These are phyloP conservation scores for Phytopythium cucurbitacearum DNA, from an alignment of 352 stramenopile species.

Conservation along the genomic window DNA sequence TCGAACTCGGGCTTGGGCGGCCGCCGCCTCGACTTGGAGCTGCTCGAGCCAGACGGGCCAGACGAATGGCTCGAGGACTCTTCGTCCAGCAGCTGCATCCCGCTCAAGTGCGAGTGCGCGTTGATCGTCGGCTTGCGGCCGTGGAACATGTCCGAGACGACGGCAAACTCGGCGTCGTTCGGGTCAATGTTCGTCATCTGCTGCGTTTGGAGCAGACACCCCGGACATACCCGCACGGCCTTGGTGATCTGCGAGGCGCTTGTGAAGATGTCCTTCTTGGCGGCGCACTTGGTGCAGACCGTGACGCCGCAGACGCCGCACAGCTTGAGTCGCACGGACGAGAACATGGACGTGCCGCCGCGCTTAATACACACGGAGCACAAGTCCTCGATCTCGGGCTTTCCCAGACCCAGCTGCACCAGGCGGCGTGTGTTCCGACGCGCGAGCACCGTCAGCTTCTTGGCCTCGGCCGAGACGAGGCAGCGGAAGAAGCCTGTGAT, in stretches of 20 bases:
- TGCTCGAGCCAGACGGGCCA: background rate
- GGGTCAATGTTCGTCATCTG: slow-evolving; percentile 19
- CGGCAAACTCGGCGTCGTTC: slow-evolving; percentile 14
- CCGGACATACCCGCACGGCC: slow-evolving; percentile 26
- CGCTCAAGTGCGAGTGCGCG: slow-evolving; percentile 3
- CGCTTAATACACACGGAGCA: slow-evolving; percentile 29
- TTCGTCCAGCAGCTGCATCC: background rate
- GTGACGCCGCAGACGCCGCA: slow-evolving; percentile 39
- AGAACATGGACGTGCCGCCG: slow-evolving; percentile 11
- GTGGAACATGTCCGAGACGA: slow-evolving; percentile 19
- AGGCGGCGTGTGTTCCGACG: slow-evolving; percentile 10
- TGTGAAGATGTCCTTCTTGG: slow-evolving; percentile 45
- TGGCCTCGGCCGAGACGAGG: slow-evolving; percentile 33
- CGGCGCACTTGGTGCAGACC: slow-evolving; percentile 39
- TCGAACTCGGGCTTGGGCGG: background rate
- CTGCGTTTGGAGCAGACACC: slow-evolving; percentile 27
- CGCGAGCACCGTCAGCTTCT: slow-evolving; percentile 42
- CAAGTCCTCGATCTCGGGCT: slow-evolving; percentile 11
- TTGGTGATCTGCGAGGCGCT: slow-evolving; percentile 12
- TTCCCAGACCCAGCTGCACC: background rate
- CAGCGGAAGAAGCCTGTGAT: slow-evolving; percentile 37
- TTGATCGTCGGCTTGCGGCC: slow-evolving; percentile 9
- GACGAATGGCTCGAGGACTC: slow-evolving; percentile 3
- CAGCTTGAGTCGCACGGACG: slow-evolving; percentile 13
- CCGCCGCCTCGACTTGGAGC: background rate